Base-by-base conservation (phyloP, 2,329 filamentous ascomycete genomes). In the Calonectria leucothoes region DNA sequence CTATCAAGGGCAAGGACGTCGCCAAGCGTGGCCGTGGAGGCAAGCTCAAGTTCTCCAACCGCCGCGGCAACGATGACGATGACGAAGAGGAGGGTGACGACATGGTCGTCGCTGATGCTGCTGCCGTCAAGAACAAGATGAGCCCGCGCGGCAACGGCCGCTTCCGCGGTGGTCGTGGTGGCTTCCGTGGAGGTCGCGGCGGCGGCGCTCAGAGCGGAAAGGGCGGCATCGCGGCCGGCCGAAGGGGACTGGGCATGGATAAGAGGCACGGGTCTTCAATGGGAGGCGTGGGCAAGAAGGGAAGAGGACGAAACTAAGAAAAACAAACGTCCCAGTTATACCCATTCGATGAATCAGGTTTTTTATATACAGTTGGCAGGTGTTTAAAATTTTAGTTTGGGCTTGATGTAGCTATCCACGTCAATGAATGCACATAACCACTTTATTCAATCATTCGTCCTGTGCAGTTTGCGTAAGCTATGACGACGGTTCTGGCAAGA, bases 11-110 rank as follows among this genome's bases (percentile, higher is more conserved):
- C 81, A 91, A 91, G 81, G 92, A 94, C 79, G 91, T 89, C 1
- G 91, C 90, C 23, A 89, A 89, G 80, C 89, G 92, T 51, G 92
- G 93, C 27, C 89, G 91, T 73, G 90, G 92, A 66, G 93, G 93
- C 57, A 91, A 91, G 83, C 86, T 94, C 79, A 94, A 94, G 87
- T 94, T 94, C 86, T 92, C 91, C 45, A 94, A 94, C 83, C 90
- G 89, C 82, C 87, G 87, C 69, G 83, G 84, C 70, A 85, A 85
- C 63, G 86, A 86, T 33, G 85, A 85, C 17, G 84, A 86, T 33
- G 83, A 86, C 42, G 86, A 86, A 14, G 86, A 87, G 51, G 86
- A 88, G 20, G 86, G 87, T 35, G 88, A 89, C 20, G 88, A 89
- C 66, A 89, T 90, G 83, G 88, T 89, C 33, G 88, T 89, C 33